Evolutionary conservation across 1,139 yeast species (phyloP).

Genomic region (Diutina siamensis): DNA sequence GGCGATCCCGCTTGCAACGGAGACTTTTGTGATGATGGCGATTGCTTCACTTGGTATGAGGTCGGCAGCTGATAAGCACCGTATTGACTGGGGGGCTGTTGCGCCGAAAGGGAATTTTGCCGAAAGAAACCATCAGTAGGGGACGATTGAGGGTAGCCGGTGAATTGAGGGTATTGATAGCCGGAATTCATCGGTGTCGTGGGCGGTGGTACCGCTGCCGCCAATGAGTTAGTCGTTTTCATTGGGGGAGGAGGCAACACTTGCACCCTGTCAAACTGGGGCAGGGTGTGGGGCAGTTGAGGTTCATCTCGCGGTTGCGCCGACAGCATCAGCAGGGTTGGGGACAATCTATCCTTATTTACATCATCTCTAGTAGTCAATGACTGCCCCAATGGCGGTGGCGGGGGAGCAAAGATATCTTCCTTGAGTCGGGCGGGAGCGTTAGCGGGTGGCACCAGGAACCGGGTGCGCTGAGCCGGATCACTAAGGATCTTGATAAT

Average conservation of each 20-base stretch:
- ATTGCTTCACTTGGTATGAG: not conserved
- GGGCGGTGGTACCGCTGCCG: not conserved
- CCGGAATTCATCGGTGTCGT: not conserved
- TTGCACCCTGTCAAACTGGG: not conserved
- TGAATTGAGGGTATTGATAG: not conserved
- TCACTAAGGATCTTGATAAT: slow-evolving; percentile 22
- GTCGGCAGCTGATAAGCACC: not conserved
- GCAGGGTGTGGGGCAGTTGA: slow-evolving; percentile 1
- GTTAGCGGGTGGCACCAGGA: not conserved
- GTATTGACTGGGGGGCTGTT: not conserved
- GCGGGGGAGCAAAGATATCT: not conserved
- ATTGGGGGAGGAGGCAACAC: not conserved
- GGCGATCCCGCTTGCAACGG: not conserved
- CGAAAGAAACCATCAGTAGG: not conserved
- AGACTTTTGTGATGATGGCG: not conserved
- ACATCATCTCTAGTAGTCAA: not conserved
- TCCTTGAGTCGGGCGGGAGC: not conserved
- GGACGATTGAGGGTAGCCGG: not conserved
- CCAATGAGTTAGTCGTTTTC: not conserved
- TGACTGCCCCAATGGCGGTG: not conserved
- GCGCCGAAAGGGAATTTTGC: not conserved
- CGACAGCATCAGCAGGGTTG: slow-evolving; percentile 4
- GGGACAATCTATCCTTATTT: not conserved
- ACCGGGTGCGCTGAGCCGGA: slow-evolving; percentile 6
- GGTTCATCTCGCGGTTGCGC: not conserved